Conservation (phyloP, 371 early-diverging fungal species). For the Mortierella sp. region DNA sequence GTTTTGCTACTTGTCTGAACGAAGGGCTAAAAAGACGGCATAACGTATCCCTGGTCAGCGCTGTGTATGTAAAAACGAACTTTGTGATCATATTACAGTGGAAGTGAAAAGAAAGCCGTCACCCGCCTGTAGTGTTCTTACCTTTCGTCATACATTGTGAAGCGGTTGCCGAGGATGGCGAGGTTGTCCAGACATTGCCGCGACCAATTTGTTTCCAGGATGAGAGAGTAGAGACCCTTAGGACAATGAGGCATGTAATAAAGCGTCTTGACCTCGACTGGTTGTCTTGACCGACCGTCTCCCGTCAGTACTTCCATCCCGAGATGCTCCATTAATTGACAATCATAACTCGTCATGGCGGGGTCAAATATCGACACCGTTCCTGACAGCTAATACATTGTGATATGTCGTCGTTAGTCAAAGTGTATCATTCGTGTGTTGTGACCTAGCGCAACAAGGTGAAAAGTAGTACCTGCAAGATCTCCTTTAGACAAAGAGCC, state of each 20-base stretch:
- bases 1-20: slow-evolving; percentile 62
- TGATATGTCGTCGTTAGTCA: background rate
- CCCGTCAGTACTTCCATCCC: slow-evolving; percentile 59
- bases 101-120: background rate
- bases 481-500: slow-evolving; percentile 62
- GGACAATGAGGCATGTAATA: slow-evolving; percentile 86
- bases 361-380: slow-evolving; percentile 75
- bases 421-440: background rate
- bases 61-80: background rate
- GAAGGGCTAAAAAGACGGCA: slow-evolving; percentile 58
- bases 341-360: slow-evolving; percentile 70
- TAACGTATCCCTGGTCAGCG: background rate
- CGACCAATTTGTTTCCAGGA: slow-evolving; percentile 73
- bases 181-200: slow-evolving; percentile 50
- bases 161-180: slow-evolving; percentile 68
- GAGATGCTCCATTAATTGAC: slow-evolving; percentile 58
- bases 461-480: slow-evolving; percentile 60
- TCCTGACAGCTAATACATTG: slow-evolving; percentile 56
- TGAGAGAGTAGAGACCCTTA: slow-evolving; percentile 71
- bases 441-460: background rate
- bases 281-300: slow-evolving; percentile 59
- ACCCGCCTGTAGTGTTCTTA: slow-evolving; percentile 17
- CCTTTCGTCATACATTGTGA: slow-evolving; percentile 75
- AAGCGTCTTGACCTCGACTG: slow-evolving; percentile 58
- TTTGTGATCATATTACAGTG: background rate